Evolutionary conservation across 2,329 filamentous ascomycete species (phyloP).

Genomic region (Emericellopsis atlantica): DNA sequence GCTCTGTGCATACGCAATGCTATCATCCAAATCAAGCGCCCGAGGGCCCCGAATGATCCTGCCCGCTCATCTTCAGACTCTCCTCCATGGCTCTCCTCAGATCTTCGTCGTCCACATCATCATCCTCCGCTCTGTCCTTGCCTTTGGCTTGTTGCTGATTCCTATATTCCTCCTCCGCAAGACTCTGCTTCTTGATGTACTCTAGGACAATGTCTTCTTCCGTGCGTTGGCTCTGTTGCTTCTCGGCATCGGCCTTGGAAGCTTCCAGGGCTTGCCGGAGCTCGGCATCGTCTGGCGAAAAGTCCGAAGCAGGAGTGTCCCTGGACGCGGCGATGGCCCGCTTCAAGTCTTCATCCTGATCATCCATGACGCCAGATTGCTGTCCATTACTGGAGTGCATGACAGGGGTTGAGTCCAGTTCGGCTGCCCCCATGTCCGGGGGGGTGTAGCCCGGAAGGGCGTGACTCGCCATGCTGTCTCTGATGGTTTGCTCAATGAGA

Average conservation of each 20-base stretch:
- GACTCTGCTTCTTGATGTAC: conserved; percentile 65
- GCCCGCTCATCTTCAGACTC: conserved; percentile 32
- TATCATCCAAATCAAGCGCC: no score
- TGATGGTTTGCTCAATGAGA: conserved; percentile 42
- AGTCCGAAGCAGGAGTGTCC: neutral
- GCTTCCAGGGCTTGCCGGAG: conserved; percentile 26
- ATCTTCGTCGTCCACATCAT: conserved; percentile 40
- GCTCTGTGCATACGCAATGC: no score
- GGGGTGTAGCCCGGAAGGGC: conserved; percentile 1
- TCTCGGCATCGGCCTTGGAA: conserved; percentile 27
- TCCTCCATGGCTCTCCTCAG: conserved; percentile 39
- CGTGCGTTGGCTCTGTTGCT: conserved; percentile 28
- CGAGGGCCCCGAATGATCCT: conserved; percentile 8
- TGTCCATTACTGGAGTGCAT: neutral
- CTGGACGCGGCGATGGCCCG: neutral
- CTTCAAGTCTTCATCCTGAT: conserved; percentile 4
- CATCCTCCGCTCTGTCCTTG: conserved; percentile 7
- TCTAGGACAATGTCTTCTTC: conserved; percentile 67
- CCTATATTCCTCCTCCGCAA: conserved; percentile 50
- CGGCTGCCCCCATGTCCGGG: neutral
- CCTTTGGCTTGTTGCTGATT: conserved; percentile 20
- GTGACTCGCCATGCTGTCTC: conserved; percentile 28
- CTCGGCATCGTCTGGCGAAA: conserved; percentile 19
- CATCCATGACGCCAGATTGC: conserved; percentile 5
- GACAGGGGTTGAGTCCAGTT: neutral